Evolutionary conservation across 2,329 filamentous ascomycete genomes (phyloP).

Genomic region (Fusarium redolens): DNA sequence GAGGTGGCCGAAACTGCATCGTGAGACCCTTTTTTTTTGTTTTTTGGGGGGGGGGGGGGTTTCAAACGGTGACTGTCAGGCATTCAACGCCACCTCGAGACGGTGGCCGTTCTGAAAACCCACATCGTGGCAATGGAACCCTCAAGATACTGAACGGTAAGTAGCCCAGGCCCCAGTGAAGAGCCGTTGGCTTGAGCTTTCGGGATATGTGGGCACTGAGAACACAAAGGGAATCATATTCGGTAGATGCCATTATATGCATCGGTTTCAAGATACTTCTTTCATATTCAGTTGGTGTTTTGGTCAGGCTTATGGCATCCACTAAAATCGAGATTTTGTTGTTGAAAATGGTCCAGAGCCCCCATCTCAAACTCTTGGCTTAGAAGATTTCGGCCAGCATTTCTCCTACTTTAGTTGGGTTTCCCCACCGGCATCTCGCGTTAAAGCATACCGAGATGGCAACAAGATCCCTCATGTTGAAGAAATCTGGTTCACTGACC

Average conservation of each 20-base stretch:
- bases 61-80: conserved; percentile 31
- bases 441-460: conserved; percentile 40
- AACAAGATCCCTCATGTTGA: conserved; percentile 9
- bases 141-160: conserved; percentile 15
- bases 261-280: conserved; percentile 3
- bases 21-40: conserved; percentile 11
- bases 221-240: neutral
- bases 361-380: neutral
- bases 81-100: conserved; percentile 15
- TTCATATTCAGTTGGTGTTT: neutral
- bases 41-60: neutral
- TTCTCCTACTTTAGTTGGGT: conserved; percentile 1
- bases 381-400: neutral
- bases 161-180: conserved; percentile 10
- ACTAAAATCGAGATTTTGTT: neutral
- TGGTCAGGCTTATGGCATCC: neutral
- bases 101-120: conserved; percentile 34
- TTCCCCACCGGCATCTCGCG: conserved; percentile 42
- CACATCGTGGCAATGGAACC: conserved; percentile 21
- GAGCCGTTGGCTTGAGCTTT: conserved; percentile 28
- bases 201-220: conserved; percentile 28
- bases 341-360: neutral
- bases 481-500: conserved; percentile 14
- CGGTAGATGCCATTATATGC: neutral
- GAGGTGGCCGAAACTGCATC: conserved; percentile 10